phyloP scores from a whole-genome alignment of 1,284 basidiomycete genomes.

The Pterulicium gracile region DNA sequence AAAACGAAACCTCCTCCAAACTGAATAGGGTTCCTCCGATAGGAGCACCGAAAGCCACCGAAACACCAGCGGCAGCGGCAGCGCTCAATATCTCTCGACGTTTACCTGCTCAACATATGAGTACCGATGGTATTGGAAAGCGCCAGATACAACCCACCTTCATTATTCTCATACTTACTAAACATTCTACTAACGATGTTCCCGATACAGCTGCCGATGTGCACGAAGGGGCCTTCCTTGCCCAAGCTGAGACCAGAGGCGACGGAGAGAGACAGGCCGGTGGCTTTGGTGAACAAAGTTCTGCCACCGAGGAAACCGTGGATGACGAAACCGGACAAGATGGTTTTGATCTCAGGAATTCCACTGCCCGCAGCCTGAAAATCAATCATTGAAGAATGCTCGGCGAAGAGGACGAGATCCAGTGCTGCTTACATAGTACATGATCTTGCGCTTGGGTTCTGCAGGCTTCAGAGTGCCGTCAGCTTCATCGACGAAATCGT shows the following conservation, averaged over 20 bases:
- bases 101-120: conserved; percentile 48
- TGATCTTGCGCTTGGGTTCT: conserved; percentile 48
- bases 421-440: conserved; percentile 64
- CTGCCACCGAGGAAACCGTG: conserved; percentile 92
- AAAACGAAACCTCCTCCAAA: conserved; percentile 90
- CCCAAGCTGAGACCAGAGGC: conserved; percentile 86
- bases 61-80: conserved; percentile 87
- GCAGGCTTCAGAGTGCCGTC: conserved; percentile 15
- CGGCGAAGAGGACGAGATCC: conserved; percentile 4
- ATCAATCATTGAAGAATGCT: conserved; percentile 3
- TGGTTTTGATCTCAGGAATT: conserved; percentile 96
- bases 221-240: conserved; percentile 95
- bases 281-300: conserved; percentile 83
- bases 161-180: conserved; percentile 86
- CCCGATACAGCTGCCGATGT: conserved; percentile 90
- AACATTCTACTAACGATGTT: conserved; percentile 90
- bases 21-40: conserved; percentile 92
- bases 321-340: conserved; percentile 93
- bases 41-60: conserved; percentile 85
- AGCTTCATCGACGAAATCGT: conserved; percentile 28
- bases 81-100: conserved; percentile 87
- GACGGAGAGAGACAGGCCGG: conserved; percentile 85
- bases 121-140: conserved; percentile 4
- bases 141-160: conserved; percentile 39
- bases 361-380: conserved; percentile 85